phyloP scores from a whole-genome alignment of 495 filamentous ascomycete genomes.

The Wilcoxina mikolae region DNA sequence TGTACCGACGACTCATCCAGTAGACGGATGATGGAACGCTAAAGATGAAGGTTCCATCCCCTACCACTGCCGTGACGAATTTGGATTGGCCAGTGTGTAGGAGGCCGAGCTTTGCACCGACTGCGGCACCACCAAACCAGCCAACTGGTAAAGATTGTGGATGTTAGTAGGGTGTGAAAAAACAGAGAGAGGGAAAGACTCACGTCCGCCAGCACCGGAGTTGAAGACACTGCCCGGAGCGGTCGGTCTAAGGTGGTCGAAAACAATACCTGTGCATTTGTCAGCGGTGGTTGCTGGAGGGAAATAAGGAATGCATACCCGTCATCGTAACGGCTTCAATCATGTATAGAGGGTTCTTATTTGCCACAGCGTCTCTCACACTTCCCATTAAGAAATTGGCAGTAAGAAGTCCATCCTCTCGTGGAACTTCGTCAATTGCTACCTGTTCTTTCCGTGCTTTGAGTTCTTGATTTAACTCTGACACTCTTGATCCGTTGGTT shows the following conservation, averaged over 20 bases:
- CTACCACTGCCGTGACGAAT: slow-evolving; percentile 86
- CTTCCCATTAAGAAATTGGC: neutral
- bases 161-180: neutral
- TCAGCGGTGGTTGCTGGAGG: too few relatives aligned
- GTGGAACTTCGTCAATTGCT: slow-evolving; percentile 19
- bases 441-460: neutral
- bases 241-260: slow-evolving; percentile 65
- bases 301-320: too few relatives aligned
- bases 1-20: slow-evolving; percentile 78
- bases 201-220: slow-evolving; percentile 73
- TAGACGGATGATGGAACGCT: slow-evolving; percentile 79
- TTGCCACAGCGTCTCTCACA: neutral
- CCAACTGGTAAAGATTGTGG: slow-evolving; percentile 48
- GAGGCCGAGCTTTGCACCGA: slow-evolving; percentile 78
- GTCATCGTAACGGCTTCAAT: slow-evolving; percentile 85
- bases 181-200: slow-evolving; percentile 1
- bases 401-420: slow-evolving; percentile 31
- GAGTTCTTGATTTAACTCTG: neutral
- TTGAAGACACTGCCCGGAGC: slow-evolving; percentile 77
- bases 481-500: neutral
- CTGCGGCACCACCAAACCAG: slow-evolving; percentile 81
- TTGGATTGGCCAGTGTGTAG: slow-evolving; percentile 32
- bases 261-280: slow-evolving; percentile 43
- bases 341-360: slow-evolving; percentile 29
- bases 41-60: slow-evolving; percentile 86